A percentile compares a stretch with the other conserved stretches of the same genome.
Conservation (phyloP, 1,284 basidiomycete species). For the Heterobasidion annosum region DNA sequence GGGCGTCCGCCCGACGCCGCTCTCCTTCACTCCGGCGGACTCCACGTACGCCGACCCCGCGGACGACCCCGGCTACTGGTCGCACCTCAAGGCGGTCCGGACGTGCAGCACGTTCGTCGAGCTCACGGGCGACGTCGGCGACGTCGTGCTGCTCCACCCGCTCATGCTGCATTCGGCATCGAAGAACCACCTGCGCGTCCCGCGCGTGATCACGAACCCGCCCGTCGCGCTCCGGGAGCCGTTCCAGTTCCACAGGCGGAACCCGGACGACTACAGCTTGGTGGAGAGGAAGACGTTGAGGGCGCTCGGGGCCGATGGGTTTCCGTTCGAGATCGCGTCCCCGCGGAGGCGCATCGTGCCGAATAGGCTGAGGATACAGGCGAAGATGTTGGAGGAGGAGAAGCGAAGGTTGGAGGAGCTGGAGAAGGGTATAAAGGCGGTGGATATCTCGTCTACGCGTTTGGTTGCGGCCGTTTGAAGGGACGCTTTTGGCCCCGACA, state of each 20-base stretch:
- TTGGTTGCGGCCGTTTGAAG: conserved; percentile 17
- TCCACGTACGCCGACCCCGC: conserved; percentile 23
- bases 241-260: conserved; percentile 39
- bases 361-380: conserved; percentile 17
- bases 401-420: conserved; percentile 18
- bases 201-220: conserved; percentile 54
- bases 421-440: conserved; percentile 6
- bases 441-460: conserved; percentile 2
- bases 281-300: conserved; percentile 42
- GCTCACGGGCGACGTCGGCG: conserved; percentile 47
- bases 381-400: conserved; percentile 25
- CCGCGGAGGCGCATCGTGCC: conserved; percentile 20
- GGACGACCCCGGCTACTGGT: conserved; percentile 34
- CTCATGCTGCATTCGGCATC: conserved; percentile 59
- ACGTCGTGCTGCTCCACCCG: conserved; percentile 55
- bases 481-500: too few species aligned
- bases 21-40: conserved; percentile 37
- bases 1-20: conserved; percentile 37
- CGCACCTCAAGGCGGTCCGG: conserved; percentile 31
- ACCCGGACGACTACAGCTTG: conserved; percentile 40
- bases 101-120: conserved; percentile 41
- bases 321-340: conserved; percentile 28
- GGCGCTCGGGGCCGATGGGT: conserved; percentile 36
- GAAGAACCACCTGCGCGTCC: conserved; percentile 43
- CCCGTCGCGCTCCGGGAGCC: conserved; percentile 44